A percentile compares a stretch with the other conserved stretches of the same genome.
Evolutionary conservation across 2,329 filamentous ascomycete genomes (phyloP).

Genomic region (Xylariaceae sp.): DNA sequence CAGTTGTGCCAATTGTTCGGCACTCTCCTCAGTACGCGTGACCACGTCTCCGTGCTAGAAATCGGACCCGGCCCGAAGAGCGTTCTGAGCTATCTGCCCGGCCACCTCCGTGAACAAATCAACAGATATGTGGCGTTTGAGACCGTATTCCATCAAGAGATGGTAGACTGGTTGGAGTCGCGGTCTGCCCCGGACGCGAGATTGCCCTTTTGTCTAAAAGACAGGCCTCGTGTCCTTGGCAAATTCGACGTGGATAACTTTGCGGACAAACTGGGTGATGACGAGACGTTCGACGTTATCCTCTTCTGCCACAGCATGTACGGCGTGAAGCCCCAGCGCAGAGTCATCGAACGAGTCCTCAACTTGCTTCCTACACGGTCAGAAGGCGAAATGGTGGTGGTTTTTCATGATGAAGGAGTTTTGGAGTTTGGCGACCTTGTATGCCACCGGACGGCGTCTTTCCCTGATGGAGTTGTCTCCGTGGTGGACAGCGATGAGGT

Average conservation of each 20-base stretch:
- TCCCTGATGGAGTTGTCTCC: conserved; percentile 40
- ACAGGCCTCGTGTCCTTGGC: conserved; percentile 36
- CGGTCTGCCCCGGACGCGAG: conserved; percentile 22
- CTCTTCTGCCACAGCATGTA: conserved; percentile 63
- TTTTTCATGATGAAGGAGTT: conserved; percentile 49
- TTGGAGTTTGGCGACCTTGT: conserved; percentile 45
- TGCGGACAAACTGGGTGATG: conserved; percentile 13
- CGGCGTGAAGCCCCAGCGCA: conserved; percentile 47
- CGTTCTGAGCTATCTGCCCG: conserved; percentile 46
- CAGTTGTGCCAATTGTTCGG: conserved; percentile 40
- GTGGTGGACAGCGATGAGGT: conserved; percentile 41
- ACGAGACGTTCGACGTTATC: conserved; percentile 47
- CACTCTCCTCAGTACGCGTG: conserved; percentile 38
- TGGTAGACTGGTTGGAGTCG: conserved; percentile 40
- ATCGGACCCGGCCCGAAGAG: conserved; percentile 55
- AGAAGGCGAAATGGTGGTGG: conserved; percentile 41
- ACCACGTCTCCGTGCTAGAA: conserved; percentile 49
- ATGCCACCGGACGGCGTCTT: conserved; percentile 42
- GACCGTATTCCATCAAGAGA: conserved; percentile 43
- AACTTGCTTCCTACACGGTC: conserved; percentile 40
- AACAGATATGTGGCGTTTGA: conserved; percentile 51
- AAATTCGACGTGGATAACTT: conserved; percentile 34
- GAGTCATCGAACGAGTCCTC: conserved; percentile 43
- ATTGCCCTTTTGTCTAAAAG: conserved; percentile 37
- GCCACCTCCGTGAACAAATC: conserved; percentile 38